Evolutionary conservation across 108 stramenopile species (phyloP), one percentile per base, ranked within the genome.

Genomic region (Nitzschia sp.): DNA sequence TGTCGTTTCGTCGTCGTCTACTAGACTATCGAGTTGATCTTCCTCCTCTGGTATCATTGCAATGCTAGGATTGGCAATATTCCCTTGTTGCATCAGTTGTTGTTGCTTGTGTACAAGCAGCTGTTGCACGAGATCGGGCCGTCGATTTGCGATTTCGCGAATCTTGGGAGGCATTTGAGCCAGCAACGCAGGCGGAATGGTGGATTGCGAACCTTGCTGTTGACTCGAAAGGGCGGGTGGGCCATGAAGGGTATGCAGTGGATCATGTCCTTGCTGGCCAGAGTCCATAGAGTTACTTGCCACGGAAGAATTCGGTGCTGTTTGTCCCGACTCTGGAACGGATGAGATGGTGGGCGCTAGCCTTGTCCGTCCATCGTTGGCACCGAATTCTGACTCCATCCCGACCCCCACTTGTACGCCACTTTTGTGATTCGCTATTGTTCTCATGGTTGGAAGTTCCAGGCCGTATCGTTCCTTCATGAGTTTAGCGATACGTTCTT

Each of bases 401-500:
- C n/a, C n/a, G n/a, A n/a, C n/a, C n/a, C n/a, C n/a, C n/a, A n/a
- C n/a, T n/a, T n/a, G n/a, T n/a, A n/a, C n/a, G n/a, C n/a, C n/a
- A n/a, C n/a, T n/a, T n/a, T n/a, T n/a, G n/a, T n/a, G n/a, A n/a
- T n/a, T n/a, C n/a, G n/a, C n/a, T n/a, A 29, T 23, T 31, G 59
- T 61, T 61, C 53, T 47, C 5, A 42, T 35, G 9, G 49, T 58
- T 23, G 86, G 86, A 32, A 87, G 60, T 28, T 82, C 38, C 25
- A 87, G 53, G 13, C 86, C 86, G 68, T 72, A 86, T 25, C 80
- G 68, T 38, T 86, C 80, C 36, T 81, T 78, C 85, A 86, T 86
- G n/a, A 83, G 32, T 21, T 69, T 30, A 27, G 42, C 35, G 28
- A 72, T n/a, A 29, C 38, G 30, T 46, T 72, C 54, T 30, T 64